Conservation (phyloP, 2,329 filamentous ascomycete genomes). For the Colletotrichum godetiae region DNA sequence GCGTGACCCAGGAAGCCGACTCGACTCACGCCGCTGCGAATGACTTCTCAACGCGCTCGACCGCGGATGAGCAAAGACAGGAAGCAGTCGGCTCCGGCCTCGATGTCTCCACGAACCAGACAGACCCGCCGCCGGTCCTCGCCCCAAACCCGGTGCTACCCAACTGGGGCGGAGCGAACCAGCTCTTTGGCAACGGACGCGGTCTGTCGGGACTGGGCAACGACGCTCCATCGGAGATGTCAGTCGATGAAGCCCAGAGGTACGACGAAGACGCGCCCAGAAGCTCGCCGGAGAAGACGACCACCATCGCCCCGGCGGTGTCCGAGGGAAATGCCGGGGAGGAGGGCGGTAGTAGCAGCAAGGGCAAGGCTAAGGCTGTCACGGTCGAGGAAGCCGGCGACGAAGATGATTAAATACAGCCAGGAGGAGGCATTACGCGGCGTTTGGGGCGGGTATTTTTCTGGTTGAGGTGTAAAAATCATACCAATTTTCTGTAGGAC, state of each 20-base stretch:
- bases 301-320: constrained; percentile 3
- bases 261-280: constrained; percentile 18
- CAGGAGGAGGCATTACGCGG: constrained; percentile 17
- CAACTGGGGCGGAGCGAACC: constrained; percentile 62
- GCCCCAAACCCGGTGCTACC: constrained; percentile 61
- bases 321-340: constrained; percentile 22
- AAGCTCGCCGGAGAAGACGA: constrained; percentile 12
- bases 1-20: not conserved
- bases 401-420: constrained; percentile 47
- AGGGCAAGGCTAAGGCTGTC: constrained; percentile 58
- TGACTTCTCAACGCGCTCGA: constrained; percentile 2
- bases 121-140: constrained; percentile 50
- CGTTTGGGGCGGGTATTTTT: constrained; percentile 17
- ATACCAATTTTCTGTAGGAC: constrained; percentile 32
- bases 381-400: constrained; percentile 59
- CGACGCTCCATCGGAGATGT: constrained; percentile 13
- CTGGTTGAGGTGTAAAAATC: constrained; percentile 31
- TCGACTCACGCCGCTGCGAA: not conserved
- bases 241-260: constrained; percentile 26
- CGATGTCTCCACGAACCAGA: constrained; percentile 9
- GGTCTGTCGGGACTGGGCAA: constrained; percentile 21
- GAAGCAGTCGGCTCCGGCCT: constrained; percentile 12
- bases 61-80: not conserved
- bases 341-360: constrained; percentile 37
- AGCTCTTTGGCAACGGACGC: constrained; percentile 54